Base-by-base conservation (phyloP, 768 basidiomycete species). In the Heimioporus sp. region DNA sequence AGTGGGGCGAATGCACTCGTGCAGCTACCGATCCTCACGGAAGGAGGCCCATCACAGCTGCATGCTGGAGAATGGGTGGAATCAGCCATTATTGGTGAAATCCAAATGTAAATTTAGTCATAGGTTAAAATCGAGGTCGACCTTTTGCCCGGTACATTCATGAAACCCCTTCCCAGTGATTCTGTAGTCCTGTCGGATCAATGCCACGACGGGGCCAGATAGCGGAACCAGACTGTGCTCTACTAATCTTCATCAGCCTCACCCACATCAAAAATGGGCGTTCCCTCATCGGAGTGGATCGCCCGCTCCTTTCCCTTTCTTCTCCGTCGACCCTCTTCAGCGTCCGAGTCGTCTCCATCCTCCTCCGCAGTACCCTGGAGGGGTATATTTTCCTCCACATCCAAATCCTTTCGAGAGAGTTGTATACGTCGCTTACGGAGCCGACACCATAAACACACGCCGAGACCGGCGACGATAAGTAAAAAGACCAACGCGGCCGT, bases 401-500 rank as follows among this genome's bases (percentile, higher is more conserved):
- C 48, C 0, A 34, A 32, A 16, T 31, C 38, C 12, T 24, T 20
- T 20, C 41, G 53, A 13, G 39, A 34, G 24, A 38, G 75, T 53
- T 12, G 75, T 69, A 49, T 61, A 52, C 54, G 61, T 45, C 52
- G 43, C 30, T 32, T 63, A 11, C 61, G 61, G 6, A 66, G 59
- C 37, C 91, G 85, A 71, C 82, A 90, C 85, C 88, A 98, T 50
- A 96, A 74, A 69, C 89, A 92, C 10, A 80, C 69, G 0, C 83
- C 90, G 47, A 94, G 80, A 15, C 76, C 77, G 17, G 82, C 62
- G 34, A 81, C 75, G 51, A 95, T 78, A 48, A 97, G 69, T 4
- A 95, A 64, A 37, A 98, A 77, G 20, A 96, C 84, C n/a, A 94
- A 73, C 4, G 87, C 85, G 1, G 87, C 90, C 0, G 92, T 93